Base-by-base conservation (phyloP, 768 basidiomycete species). In the Hebeloma cylindrosporum region DNA sequence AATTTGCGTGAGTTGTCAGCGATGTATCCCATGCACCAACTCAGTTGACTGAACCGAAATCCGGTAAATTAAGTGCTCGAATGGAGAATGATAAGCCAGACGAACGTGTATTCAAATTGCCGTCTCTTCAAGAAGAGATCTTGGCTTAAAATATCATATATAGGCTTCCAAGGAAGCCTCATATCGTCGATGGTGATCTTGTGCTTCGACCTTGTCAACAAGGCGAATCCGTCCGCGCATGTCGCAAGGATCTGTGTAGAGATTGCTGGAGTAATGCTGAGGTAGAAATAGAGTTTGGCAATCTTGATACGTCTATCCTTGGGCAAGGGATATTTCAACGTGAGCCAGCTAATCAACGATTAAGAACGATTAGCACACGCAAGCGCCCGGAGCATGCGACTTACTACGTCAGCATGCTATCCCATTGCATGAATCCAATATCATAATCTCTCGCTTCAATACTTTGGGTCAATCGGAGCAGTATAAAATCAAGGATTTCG, bases 271-370 rank as follows among this genome's bases (percentile, higher is more conserved):
- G 74, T 79, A 33, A 81, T 77, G 61, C 79, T 77, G 27, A 93
- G 59, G 62, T 88, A 77, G 60, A 83, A 94, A 67, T 88, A 93
- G 3, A 94, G 66, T 63, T 81, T 85, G 35, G 84, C 82, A 22
- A 94, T 70, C 30, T 68, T 72, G 41, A 92, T 79, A 43, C 91
- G 75, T 55, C 81, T 84, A 48, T 82, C 81, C 60, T 85, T 84
- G 43, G 88, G 88, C 57, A 94, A 83, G 26, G 88, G 91, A 59
- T 92, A 93, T 59, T 90, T 88, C 61, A 93, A 75, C 71, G 83
- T 83, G 33, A 68, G 64, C 89, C 90, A 93, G 59, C 88, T 90
- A 40, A 23, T n/a, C 17, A 32, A 14, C 40, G 16, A 44, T 51
- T 16, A 47, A 55, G 17, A 47, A 35, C 7, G 25, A 25, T 33